phyloP scores from a whole-genome alignment of 805 yeast species.

The Dipodascus geniculatus region DNA sequence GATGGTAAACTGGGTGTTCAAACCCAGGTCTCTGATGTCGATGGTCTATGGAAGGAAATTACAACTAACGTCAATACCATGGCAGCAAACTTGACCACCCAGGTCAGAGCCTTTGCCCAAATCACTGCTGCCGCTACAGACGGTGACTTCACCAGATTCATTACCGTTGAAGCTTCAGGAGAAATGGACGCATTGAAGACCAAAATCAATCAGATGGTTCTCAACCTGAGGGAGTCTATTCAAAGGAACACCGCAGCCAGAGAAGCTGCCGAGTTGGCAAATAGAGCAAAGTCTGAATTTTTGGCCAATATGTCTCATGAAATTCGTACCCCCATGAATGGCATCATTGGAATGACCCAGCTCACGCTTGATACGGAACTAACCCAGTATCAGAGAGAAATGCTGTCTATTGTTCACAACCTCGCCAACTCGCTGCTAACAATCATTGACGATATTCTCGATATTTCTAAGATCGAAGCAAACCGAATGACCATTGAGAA shows the following conservation, averaged over 20 bases:
- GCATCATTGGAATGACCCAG: slow-evolving; percentile 89
- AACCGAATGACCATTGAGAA: slow-evolving; percentile 88
- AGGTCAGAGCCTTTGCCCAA: slow-evolving; percentile 87
- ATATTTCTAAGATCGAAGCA: slow-evolving; percentile 88
- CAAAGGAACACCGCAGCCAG: slow-evolving; percentile 89
- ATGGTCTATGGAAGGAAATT: slow-evolving; percentile 85
- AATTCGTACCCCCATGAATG: slow-evolving; percentile 85
- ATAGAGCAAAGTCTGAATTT: slow-evolving; percentile 80
- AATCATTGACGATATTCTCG: slow-evolving; percentile 80
- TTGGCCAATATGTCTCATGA: slow-evolving; percentile 84
- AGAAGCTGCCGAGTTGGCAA: slow-evolving; percentile 88
- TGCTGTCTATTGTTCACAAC: slow-evolving; percentile 82
- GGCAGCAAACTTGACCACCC: slow-evolving; percentile 90
- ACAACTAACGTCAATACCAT: slow-evolving; percentile 85
- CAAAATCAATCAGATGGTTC: slow-evolving; percentile 67
- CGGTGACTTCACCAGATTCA: slow-evolving; percentile 82
- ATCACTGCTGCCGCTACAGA: slow-evolving; percentile 91
- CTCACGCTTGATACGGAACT: slow-evolving; percentile 77
- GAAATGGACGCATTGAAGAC: slow-evolving; percentile 61
- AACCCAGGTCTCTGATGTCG: slow-evolving; percentile 83
- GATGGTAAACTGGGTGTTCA: slow-evolving; percentile 89
- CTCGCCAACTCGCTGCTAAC: slow-evolving; percentile 76
- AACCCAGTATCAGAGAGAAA: slow-evolving; percentile 84
- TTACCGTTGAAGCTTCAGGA: slow-evolving; percentile 85
- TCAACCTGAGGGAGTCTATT: slow-evolving; percentile 75